phyloP scores from a whole-genome alignment of 768 basidiomycete genomes.

The Steccherinum ochraceum region DNA sequence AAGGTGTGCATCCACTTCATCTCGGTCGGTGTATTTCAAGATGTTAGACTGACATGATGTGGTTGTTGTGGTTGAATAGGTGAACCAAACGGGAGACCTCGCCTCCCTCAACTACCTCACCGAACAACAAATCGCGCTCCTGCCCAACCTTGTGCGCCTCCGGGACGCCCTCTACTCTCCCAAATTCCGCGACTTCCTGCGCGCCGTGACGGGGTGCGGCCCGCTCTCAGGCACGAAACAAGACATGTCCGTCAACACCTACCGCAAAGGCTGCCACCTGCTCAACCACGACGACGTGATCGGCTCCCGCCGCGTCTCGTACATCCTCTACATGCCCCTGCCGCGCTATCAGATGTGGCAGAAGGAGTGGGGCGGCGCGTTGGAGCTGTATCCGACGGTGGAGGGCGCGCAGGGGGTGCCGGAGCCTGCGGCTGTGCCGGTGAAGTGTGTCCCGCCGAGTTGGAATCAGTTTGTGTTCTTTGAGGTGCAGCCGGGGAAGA shows the following conservation, averaged over 20 bases:
- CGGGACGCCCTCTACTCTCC: conserved; percentile 89
- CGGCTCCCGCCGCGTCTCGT: conserved; percentile 87
- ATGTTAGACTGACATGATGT: no score
- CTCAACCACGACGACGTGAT: conserved; percentile 99
- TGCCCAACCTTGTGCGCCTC: conserved; percentile 75
- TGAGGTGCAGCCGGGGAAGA: conserved; percentile 89
- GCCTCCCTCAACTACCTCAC: conserved; percentile 88
- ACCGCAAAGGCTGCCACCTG: conserved; percentile 87
- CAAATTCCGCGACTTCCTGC: conserved; percentile 77
- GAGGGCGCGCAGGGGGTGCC: conserved; percentile 52
- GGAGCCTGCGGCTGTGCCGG: conserved; percentile 63
- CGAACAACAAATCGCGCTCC: conserved; percentile 65
- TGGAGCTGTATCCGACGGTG: conserved; percentile 83
- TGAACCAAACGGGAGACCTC: conserved; percentile 96
- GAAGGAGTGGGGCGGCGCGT: conserved; percentile 85
- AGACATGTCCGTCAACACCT: conserved; percentile 93
- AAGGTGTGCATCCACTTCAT: conserved; percentile 54
- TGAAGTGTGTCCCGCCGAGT: conserved; percentile 65
- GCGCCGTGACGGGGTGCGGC: conserved; percentile 85
- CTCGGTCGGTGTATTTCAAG: no score
- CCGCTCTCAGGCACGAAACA: conserved; percentile 87
- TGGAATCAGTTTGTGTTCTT: conserved; percentile 91
- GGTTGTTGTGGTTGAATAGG: conserved; percentile 38
- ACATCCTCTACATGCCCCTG: conserved; percentile 94
- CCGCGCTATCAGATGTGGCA: conserved; percentile 73